Conservation (phyloP, 306 rosid species). For the Corylus heterophylla region DNA sequence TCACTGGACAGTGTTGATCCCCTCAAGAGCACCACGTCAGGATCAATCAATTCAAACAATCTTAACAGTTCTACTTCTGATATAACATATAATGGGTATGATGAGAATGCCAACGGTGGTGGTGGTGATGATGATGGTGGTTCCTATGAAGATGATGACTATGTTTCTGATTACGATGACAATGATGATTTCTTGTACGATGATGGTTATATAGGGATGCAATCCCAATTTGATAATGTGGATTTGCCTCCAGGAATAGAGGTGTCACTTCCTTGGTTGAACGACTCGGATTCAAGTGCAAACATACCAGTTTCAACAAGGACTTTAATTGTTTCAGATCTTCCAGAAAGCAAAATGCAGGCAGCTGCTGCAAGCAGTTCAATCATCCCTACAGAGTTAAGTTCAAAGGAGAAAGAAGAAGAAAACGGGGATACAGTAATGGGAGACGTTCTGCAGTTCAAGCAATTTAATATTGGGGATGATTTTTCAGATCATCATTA, state of each 20-base stretch:
- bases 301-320: slow-evolving; percentile 14
- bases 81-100: slow-evolving; percentile 38
- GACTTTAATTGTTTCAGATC: slow-evolving; percentile 27
- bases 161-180: slow-evolving; percentile 36
- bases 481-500: slow-evolving; percentile 60
- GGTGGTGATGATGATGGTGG: slow-evolving; percentile 42
- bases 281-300: slow-evolving; percentile 40
- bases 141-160: slow-evolving; percentile 42
- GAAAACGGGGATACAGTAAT: slow-evolving; percentile 20
- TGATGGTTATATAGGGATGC: slow-evolving; percentile 48
- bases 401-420: slow-evolving; percentile 41
- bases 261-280: slow-evolving; percentile 73
- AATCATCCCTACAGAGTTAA: slow-evolving; percentile 33
- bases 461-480: slow-evolving; percentile 60
- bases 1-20: slow-evolving; percentile 45
- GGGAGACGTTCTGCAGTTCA: slow-evolving; percentile 44
- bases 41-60: slow-evolving; percentile 42
- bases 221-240: slow-evolving; percentile 70
- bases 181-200: slow-evolving; percentile 38
- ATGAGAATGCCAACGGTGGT: slow-evolving; percentile 29
- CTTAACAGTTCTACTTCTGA: slow-evolving; percentile 46
- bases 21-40: slow-evolving; percentile 55
- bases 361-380: slow-evolving; percentile 32
- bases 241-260: slow-evolving; percentile 85
- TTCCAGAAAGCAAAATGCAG: slow-evolving; percentile 19